Conservation (phyloP, 139 green algal species). For the Astrephomene gubernaculifera region DNA sequence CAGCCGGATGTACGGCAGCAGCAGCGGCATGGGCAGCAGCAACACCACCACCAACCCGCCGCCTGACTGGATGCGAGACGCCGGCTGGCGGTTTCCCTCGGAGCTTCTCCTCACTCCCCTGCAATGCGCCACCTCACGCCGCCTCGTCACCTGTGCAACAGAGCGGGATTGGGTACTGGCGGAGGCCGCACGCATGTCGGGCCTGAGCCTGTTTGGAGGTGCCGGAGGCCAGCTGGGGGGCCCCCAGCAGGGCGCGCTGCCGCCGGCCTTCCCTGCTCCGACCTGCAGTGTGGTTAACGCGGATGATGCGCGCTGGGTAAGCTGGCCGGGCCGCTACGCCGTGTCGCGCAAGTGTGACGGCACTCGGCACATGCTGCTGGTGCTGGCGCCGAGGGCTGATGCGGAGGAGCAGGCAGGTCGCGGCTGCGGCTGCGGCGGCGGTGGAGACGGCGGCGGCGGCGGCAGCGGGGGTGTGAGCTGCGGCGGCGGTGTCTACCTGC, state of each 20-base stretch:
- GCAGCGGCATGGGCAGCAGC: no score
- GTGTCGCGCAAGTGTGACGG: slow-evolving; percentile 47
- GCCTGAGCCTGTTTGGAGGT: slow-evolving; percentile 1
- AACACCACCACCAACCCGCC: not conserved
- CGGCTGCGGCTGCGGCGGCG: not conserved
- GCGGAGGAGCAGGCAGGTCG: no score
- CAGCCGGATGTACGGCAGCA: no score
- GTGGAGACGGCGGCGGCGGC: not conserved
- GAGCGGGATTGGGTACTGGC: slow-evolving; percentile 9
- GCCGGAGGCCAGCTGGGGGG: not conserved
- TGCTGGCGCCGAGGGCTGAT: no score
- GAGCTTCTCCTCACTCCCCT: not conserved
- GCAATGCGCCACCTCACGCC: slow-evolving; percentile 7
- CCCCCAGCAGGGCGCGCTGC: no score
- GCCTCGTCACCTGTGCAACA: slow-evolving; percentile 21
- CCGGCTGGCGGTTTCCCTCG: not conserved
- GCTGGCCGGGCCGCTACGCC: slow-evolving; percentile 45
- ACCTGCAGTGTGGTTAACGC: not conserved
- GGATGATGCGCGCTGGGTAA: slow-evolving; percentile 29
- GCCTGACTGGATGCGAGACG: not conserved
- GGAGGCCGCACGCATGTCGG: not conserved
- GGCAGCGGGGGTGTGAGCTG: not conserved
- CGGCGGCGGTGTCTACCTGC: slow-evolving; percentile 21
- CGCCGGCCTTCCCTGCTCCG: not conserved
- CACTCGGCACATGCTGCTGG: slow-evolving; percentile 49